Conservation (phyloP, 1,139 yeast genomes). For the Candida sojae region DNA sequence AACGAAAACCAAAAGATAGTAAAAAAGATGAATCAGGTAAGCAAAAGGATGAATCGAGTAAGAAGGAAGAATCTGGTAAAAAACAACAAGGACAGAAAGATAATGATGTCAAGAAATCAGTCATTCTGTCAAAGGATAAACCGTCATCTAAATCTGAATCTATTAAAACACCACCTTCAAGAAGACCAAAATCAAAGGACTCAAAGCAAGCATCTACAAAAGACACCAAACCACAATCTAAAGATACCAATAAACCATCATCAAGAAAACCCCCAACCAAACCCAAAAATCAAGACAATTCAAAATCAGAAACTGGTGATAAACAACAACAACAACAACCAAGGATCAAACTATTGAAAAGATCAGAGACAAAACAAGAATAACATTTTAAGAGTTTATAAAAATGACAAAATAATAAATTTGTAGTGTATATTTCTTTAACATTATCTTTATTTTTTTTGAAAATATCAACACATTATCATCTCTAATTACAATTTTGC, state of each 20-base stretch:
- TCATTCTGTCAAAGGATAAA: neutral
- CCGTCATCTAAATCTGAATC: neutral
- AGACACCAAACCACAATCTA: neutral
- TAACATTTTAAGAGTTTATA: no score
- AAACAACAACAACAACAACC: neutral
- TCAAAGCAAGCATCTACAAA: neutral
- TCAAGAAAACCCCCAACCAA: neutral
- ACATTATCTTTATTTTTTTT: no score
- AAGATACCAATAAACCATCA: neutral
- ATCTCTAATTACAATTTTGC: conserved; percentile 45
- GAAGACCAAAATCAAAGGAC: neutral
- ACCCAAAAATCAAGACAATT: neutral
- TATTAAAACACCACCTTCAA: neutral
- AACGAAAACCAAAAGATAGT: conserved; percentile 1
- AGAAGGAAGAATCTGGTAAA: neutral
- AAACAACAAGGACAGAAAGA: no score
- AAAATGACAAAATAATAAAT: no score
- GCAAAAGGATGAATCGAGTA: neutral
- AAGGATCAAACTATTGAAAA: neutral
- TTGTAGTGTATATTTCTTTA: neutral
- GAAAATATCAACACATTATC: no score
- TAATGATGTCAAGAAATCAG: neutral
- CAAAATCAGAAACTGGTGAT: neutral
- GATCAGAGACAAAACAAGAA: conserved; percentile 1
- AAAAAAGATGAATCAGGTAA: neutral